Conservation (phyloP, 2,329 filamentous ascomycete species). For the Magnaporthiopsis rhizophila region DNA sequence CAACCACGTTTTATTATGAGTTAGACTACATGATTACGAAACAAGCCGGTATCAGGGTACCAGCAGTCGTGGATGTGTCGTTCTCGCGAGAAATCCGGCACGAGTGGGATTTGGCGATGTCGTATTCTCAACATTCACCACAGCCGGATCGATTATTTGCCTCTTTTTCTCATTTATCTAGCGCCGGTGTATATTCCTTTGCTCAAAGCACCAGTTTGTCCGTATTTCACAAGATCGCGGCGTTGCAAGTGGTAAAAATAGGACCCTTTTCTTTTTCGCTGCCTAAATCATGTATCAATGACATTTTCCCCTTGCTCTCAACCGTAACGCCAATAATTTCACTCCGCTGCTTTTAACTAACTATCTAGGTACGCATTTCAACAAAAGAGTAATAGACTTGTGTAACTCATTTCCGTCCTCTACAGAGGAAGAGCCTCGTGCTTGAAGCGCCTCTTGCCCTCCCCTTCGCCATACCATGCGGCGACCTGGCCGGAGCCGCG, state of each 20-base stretch:
- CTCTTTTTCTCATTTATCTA: too few species aligned
- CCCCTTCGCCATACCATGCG: conserved; percentile 60
- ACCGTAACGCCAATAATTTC: not conserved
- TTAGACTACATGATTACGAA: not conserved
- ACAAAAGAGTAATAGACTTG: not conserved
- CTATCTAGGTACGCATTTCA: not conserved
- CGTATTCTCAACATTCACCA: too few species aligned
- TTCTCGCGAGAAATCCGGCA: too few species aligned
- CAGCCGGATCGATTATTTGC: not conserved
- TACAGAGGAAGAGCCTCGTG: conserved; percentile 46
- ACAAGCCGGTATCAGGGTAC: too few species aligned
- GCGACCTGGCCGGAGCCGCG: conserved; percentile 78
- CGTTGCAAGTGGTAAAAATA: not conserved
- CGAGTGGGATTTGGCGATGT: too few species aligned
- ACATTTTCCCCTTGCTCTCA: not conserved
- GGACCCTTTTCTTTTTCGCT: not conserved
- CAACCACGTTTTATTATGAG: not conserved
- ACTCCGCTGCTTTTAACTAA: not conserved
- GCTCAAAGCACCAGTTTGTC: not conserved
- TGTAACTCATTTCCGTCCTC: conserved; percentile 5
- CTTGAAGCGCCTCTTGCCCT: conserved; percentile 50
- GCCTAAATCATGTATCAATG: not conserved
- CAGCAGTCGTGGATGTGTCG: too few species aligned
- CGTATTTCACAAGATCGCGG: not conserved
- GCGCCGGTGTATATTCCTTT: too few species aligned